Evolutionary conservation across 805 yeast genomes (phyloP), one percentile per base, ranked within the genome.

Genomic region (Starmerella khaoyaiensis): DNA sequence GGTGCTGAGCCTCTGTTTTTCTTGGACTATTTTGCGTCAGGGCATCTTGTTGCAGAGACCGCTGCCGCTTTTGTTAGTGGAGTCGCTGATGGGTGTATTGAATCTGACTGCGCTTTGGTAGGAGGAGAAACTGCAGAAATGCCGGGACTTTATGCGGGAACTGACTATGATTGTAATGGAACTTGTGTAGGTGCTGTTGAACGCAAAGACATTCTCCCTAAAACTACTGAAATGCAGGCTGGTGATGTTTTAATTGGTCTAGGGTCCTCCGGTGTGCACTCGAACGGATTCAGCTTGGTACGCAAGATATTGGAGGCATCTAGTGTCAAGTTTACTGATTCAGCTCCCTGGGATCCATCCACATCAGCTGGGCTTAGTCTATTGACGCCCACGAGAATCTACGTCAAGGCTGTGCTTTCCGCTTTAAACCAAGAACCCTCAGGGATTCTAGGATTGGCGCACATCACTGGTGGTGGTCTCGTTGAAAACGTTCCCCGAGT

Each of bases 41-140:
- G 95, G 35, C 78, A 82, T 55, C 70, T 90, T 43, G 94, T 86
- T 51, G 73, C 86, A 45, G 62, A 69, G 40, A 69, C 82, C 29
- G 94, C 97, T 5, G 76, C 90, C 19, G 76, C 74, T 48, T 90
- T 90, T 51, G 97, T 90, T 26, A 66, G 72, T 44, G 97, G 98
- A 61, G 98, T 90, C 46, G 96, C 95, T 33, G 80, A 80, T 46
- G 99, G 98, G 40, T 90, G 99, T 67, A 76, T 77, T 47, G 72
- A 74, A 48, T 80, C 97, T 23, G 95, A 94, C 9, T 87, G 98
- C 69, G 98, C 99, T 5, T 68, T 90, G 41, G 95, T 90, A 37
- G 99, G 99, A 39, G 99, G 99, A 48, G 99, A 90, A 63, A 90
- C 99, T 26, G 79, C 94, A 37, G 99, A 90, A 67, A 90, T 90